A percentile compares a stretch with the other conserved stretches of the same genome.
Evolutionary conservation across 345 rosid species (phyloP).

Genomic region (Populus euphratica): DNA sequence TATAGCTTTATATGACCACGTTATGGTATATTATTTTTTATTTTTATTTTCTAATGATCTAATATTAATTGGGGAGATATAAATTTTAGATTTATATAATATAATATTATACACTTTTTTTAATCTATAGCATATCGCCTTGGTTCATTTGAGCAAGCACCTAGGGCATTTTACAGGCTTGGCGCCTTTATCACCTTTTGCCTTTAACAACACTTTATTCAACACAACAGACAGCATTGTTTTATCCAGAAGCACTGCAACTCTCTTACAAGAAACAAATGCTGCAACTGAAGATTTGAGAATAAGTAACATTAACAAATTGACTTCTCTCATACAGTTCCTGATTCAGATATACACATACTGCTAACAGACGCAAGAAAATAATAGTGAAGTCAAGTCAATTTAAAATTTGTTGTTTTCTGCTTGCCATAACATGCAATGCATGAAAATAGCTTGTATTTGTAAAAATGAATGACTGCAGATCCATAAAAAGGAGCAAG

Average conservation of each 20-base stretch:
- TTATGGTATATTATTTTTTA: too few species aligned
- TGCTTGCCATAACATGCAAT: not conserved
- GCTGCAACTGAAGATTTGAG: not conserved
- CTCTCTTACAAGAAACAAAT: not conserved
- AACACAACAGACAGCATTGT: not conserved
- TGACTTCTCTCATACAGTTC: not conserved
- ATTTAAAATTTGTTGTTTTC: too few species aligned
- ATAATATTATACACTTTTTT: too few species aligned
- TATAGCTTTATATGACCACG: too few species aligned
- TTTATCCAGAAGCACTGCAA: not conserved
- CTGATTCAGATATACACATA: not conserved
- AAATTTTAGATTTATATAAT: too few species aligned
- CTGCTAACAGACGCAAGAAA: not conserved
- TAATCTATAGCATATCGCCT: too few species aligned
- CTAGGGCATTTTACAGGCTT: too few species aligned
- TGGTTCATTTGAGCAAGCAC: too few species aligned
- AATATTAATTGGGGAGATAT: too few species aligned
- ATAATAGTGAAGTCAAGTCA: too few species aligned
- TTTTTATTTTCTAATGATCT: too few species aligned
- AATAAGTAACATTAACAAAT: not conserved
- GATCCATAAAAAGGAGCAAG: not conserved
- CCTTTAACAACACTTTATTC: not conserved
- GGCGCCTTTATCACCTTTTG: too few species aligned
- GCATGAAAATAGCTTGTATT: not conserved
- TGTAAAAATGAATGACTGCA: not conserved